Conservation (phyloP, 2,329 filamentous ascomycete species). For the Immersiporthe knoxdaviesiana region DNA sequence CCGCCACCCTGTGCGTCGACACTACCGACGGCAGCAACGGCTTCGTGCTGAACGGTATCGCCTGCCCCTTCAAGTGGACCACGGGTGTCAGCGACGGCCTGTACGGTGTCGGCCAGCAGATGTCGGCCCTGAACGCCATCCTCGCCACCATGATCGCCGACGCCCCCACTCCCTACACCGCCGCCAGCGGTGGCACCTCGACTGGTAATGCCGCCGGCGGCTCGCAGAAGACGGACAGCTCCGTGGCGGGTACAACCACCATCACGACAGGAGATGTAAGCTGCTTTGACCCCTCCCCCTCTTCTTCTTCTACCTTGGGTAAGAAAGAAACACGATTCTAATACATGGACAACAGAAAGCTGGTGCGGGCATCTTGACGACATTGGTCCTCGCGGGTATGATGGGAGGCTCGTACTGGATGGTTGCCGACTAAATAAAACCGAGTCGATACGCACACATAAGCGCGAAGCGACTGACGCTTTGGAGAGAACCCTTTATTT, state of each 20-base stretch:
- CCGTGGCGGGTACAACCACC: constrained; percentile 8
- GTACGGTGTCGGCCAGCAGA: constrained; percentile 60
- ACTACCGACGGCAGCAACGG: constrained; percentile 63
- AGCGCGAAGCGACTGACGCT: neutral
- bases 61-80: constrained; percentile 68
- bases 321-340: constrained; percentile 39
- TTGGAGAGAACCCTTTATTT: neutral
- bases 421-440: constrained; percentile 39
- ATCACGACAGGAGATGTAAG: constrained; percentile 30
- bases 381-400: constrained; percentile 46
- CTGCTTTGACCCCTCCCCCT: neutral
- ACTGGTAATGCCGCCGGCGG: constrained; percentile 47
- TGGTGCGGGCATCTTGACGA: constrained; percentile 54
- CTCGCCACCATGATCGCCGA: constrained; percentile 53
- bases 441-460: neutral
- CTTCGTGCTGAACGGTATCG: constrained; percentile 54
- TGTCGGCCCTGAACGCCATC: constrained; percentile 60
- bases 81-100: constrained; percentile 55
- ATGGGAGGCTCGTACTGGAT: constrained; percentile 56
- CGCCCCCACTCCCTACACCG: constrained; percentile 45
- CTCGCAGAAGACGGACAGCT: constrained; percentile 36
- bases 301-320: constrained; percentile 29
- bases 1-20: constrained; percentile 65
- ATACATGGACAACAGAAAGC: constrained; percentile 47
- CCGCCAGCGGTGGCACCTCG: constrained; percentile 54